Conservation (phyloP, 2,329 filamentous ascomycete species). For the Cladobotryum mycophilum region DNA sequence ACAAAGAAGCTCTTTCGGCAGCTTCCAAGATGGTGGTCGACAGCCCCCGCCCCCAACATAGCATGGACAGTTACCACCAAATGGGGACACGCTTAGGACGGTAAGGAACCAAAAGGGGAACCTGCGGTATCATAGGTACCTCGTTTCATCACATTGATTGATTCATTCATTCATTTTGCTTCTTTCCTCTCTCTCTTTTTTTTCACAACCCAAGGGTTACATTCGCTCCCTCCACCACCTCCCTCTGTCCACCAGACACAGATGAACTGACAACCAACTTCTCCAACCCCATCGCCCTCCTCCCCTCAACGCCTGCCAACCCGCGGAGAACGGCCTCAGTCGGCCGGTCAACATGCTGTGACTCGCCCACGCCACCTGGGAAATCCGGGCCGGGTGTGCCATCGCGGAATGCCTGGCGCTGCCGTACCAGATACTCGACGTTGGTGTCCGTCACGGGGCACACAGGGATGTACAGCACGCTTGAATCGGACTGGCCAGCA, state of each 20-base stretch:
- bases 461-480: slow-evolving; percentile 83
- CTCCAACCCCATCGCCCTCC: slow-evolving; percentile 41
- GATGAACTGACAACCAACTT: slow-evolving; percentile 24
- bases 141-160: too few species aligned
- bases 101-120: too few species aligned
- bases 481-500: slow-evolving; percentile 64
- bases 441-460: slow-evolving; percentile 75
- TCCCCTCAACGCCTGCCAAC: slow-evolving; percentile 27
- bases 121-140: too few species aligned
- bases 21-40: too few species aligned
- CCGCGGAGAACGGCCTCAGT: slow-evolving; percentile 32
- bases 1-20: too few species aligned
- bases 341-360: slow-evolving; percentile 43
- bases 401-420: slow-evolving; percentile 62
- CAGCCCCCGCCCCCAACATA: too few species aligned
- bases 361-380: slow-evolving; percentile 64
- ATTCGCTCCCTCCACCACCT: slow-evolving; percentile 37
- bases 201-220: slow-evolving; percentile 34
- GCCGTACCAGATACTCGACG: slow-evolving; percentile 61
- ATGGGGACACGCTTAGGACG: too few species aligned
- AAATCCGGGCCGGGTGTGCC: slow-evolving; percentile 67
- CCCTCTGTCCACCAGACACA: slow-evolving; percentile 29
- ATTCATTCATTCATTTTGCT: neutral
- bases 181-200: neutral
- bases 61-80: too few species aligned